Base-by-base conservation (phyloP, 192 early-diverging fungal genomes). In the Funneliformis geosporum region DNA sequence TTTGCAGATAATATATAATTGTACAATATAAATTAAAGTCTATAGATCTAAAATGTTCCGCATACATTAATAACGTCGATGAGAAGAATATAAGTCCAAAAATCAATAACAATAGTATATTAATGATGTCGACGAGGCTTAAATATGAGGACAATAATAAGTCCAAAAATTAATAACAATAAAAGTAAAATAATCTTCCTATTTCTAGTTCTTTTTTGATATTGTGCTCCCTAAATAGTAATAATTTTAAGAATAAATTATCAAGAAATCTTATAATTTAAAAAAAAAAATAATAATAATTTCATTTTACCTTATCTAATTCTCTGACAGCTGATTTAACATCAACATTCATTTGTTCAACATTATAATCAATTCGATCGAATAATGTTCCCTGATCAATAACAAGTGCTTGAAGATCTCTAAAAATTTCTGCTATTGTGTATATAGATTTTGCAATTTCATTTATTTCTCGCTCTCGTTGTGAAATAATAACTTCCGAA, bases 321-420 rank as follows among this genome's bases (percentile, higher is more conserved):
- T 99, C 91, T 59, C 90, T 90, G 61, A 93, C 93, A 5, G 95
- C 98, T 6, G 92, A 86, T 76, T 95, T 91, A n/a, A 96, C 87
- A 78, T 95, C 88, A 40, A 93, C 87, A 21, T 83, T 89, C 10
- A 93, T 91, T 75, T 93, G 92, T 80, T 98, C 98, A 75, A 99
- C 91, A 81, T 99, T 98, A 84, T 93, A 99, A 84, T 99, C 98
- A 75, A 99, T 98, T 39, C 98, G 90, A 85, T 99, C 98, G 28
- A 99, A 87, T 75, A 99, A 82, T 7, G 98, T 95, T 18, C 98
- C 98, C 83, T 99, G 98, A 84, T 98, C 98, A 80, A 99, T 96
- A 25, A 99, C 92, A 91, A 99, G 94, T 28, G 94, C 91, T 82
- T 99, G 95, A 80, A 98, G 88, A 79, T 97, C 96, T 75, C 90